Evolutionary conservation across 768 basidiomycete genomes (phyloP), one percentile per base, ranked within the genome.

Genomic region (Gyrodon lividus): DNA sequence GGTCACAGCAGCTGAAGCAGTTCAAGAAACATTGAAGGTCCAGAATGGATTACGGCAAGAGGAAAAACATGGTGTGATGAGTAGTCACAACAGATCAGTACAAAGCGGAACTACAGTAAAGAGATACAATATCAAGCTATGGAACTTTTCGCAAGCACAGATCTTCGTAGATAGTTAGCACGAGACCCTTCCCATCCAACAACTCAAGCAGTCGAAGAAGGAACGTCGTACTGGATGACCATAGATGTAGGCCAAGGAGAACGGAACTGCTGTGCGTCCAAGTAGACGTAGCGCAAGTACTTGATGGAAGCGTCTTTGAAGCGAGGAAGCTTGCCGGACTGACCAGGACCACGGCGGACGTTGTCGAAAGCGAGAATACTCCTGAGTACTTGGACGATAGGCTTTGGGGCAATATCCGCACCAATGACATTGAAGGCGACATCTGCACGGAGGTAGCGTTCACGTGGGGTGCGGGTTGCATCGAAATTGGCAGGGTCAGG

Each of bases 161-260:
- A 37, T 37, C 35, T 0, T 37, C 41, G 12, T 28, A 41, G 38
- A n/a, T 23, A 39, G 19, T 24, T 20, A 23, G 22, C 12, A 31
- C 19, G 22, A 6, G 24, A 19, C 20, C 24, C 20, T 14, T 41
- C 35, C 52, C 39, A 31, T 33, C n/a, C 24, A 24, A 33, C 38
- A 5, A 34, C 3, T 69, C 59, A 68, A 43, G 51, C 49, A 47
- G 52, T 16, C 7, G 54, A 33, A 22, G 58, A 26, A 40, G 67
- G 31, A 20, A 17, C 38, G 46, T 69, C 68, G 17, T 69, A 69
- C 72, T 82, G 71, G 31, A 89, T 60, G 23, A 81, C 70, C 77
- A 91, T 70, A 2, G 82, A 80, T 6, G 77, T 79, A 0, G 89
- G 85, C 87, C 87, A 89, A 16, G 86, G 81, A 4, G 72, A 72